A percentile compares a stretch with the other conserved stretches of the same genome.
These are phyloP conservation scores for Eucalyptus leucophloia DNA, from an alignment of 345 rosid genomes.

Conservation along the genomic window DNA sequence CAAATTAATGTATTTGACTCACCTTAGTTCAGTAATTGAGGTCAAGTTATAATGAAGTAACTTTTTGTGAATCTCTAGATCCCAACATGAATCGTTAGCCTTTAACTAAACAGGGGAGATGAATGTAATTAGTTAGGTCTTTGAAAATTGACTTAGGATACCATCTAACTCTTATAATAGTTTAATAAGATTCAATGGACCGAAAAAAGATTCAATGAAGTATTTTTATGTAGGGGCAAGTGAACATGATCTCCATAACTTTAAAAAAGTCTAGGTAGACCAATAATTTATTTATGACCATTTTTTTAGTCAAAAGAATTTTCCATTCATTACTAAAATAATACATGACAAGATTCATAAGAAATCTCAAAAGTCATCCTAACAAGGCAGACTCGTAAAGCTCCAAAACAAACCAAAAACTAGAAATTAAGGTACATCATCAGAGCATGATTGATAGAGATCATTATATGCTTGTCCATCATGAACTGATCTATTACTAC, in stretches of 20 bases:
- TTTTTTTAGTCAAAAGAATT: no score
- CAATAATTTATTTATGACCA: not conserved
- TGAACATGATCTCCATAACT: not conserved
- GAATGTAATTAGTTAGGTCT: not conserved
- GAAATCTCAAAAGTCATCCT: no score
- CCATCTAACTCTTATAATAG: not conserved
- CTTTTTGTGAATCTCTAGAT: not conserved
- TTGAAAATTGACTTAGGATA: not conserved
- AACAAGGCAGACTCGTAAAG: no score
- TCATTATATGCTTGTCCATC: no score
- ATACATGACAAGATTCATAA: no score
- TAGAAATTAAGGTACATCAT: no score
- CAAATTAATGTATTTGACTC: not conserved
- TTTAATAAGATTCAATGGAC: no score
- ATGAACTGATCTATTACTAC: no score
- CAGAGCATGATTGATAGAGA: no score
- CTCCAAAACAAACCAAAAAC: no score
- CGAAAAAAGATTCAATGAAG: not conserved
- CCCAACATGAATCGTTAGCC: not conserved
- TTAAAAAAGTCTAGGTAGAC: not conserved
- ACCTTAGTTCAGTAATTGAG: no score
- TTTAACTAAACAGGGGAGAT: not conserved
- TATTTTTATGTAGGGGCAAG: not conserved
- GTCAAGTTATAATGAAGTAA: not conserved
- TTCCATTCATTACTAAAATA: no score